These are phyloP conservation scores for Babesia divergens DNA, from an alignment of 169 alveolate species.

Conservation along the genomic window DNA sequence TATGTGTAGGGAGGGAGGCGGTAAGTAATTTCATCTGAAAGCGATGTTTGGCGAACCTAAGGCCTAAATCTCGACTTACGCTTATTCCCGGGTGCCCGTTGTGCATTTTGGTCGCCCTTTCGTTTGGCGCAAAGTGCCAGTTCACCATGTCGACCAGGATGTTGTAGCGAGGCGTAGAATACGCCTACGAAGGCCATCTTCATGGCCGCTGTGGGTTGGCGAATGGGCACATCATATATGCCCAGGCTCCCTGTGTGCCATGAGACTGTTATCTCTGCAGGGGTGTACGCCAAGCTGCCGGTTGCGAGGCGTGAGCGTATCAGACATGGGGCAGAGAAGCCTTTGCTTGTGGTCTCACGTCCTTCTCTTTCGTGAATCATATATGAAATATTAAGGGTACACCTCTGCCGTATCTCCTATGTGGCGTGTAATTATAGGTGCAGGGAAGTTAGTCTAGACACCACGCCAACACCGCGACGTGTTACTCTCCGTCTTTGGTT, in stretches of 20 bases:
- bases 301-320: background rate
- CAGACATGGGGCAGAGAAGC: constrained; percentile 29
- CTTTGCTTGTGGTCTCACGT: background rate
- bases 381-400: background rate
- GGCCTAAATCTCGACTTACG: background rate
- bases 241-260: too few relatives aligned
- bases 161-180: constrained; percentile 20
- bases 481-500: background rate
- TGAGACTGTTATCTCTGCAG: background rate
- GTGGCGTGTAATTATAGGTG: background rate
- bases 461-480: background rate
- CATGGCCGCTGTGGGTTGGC: constrained; percentile 5
- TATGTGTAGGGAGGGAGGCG: constrained; percentile 22
- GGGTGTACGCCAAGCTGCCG: background rate
- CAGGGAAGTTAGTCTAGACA: background rate
- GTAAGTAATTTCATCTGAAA: constrained; percentile 5
- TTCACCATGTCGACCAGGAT: background rate
- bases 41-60: background rate
- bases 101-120: background rate
- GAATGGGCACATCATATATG: background rate
- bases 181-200: constrained; percentile 37
- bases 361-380: background rate
- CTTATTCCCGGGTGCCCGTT: background rate
- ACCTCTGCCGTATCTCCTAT: background rate
- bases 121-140: background rate